These are phyloP conservation scores for Neofusicoccum ribis DNA, from an alignment of 2,329 filamentous ascomycete genomes.

Conservation along the genomic window DNA sequence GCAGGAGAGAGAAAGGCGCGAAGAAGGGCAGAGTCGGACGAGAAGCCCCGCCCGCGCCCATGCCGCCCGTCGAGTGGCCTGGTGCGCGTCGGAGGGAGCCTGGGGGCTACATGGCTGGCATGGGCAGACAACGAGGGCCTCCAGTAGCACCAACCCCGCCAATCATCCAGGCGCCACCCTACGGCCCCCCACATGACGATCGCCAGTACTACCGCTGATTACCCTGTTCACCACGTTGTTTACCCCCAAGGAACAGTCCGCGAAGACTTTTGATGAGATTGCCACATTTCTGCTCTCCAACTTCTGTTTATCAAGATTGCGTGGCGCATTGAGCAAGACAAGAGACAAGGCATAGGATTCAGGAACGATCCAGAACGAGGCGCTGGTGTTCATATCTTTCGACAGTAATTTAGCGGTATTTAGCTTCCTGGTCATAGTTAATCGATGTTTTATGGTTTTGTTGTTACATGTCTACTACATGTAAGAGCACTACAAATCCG, in stretches of 20 bases:
- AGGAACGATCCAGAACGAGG: not conserved
- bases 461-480: not conserved
- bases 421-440: not conserved
- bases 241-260: not conserved
- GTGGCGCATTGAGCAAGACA: not conserved
- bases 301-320: not conserved
- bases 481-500: no score
- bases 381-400: not conserved
- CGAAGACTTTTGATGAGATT: not conserved
- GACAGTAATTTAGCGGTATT: not conserved
- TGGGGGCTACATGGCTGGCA: constrained; percentile 23
- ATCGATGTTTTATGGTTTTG: not conserved
- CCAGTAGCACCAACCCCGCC: constrained; percentile 39
- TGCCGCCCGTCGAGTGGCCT: constrained; percentile 22
- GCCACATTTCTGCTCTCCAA: not conserved
- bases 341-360: not conserved
- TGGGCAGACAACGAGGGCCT: constrained; percentile 31
- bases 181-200: constrained; percentile 9
- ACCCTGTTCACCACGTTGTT: not conserved
- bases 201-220: not conserved
- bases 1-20: constrained; percentile 29
- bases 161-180: constrained; percentile 16
- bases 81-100: constrained; percentile 21
- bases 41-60: constrained; percentile 30
- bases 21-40: constrained; percentile 36